These are phyloP conservation scores for Copromyces sp. DNA, from an alignment of 495 filamentous ascomycete genomes.

Conservation along the genomic window DNA sequence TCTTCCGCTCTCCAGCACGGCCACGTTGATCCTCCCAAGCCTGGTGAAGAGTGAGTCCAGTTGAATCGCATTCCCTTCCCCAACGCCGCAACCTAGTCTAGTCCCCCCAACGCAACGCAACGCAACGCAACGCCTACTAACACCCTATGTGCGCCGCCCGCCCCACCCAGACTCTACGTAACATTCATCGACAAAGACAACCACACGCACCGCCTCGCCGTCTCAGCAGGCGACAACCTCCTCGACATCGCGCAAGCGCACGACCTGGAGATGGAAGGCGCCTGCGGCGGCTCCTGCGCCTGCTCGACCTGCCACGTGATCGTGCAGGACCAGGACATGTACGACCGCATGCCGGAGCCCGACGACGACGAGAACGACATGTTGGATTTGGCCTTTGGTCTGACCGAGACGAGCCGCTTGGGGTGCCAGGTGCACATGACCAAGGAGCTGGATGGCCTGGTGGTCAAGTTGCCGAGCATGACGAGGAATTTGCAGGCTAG, in stretches of 20 bases:
- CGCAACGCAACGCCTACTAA: too few relatives aligned
- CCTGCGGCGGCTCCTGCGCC: constrained; percentile 91
- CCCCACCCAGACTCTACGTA: constrained; percentile 60
- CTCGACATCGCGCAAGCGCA: constrained; percentile 90
- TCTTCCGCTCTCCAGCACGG: constrained; percentile 55
- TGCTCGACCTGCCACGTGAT: constrained; percentile 98
- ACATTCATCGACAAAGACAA: constrained; percentile 96
- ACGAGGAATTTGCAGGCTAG: constrained; percentile 93
- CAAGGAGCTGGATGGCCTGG: constrained; percentile 77
- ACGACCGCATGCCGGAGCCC: constrained; percentile 85
- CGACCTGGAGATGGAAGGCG: constrained; percentile 97
- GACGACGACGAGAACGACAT: constrained; percentile 99
- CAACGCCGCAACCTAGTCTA: too few relatives aligned
- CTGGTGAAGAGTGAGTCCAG: constrained; percentile 78
- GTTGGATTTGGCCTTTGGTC: constrained; percentile 89
- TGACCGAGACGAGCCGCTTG: constrained; percentile 92
- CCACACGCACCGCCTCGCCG: constrained; percentile 60
- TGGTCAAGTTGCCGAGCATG: constrained; percentile 79
- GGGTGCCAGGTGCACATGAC: constrained; percentile 92
- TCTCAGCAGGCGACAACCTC: constrained; percentile 79
- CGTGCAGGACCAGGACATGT: constrained; percentile 70
- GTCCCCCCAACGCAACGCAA: too few relatives aligned
- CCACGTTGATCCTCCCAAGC: constrained; percentile 72
- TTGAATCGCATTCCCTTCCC: not conserved
- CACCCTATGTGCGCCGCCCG: not conserved